phyloP scores from a whole-genome alignment of 2,329 filamentous ascomycete species.

The Sarocladium strictum region DNA sequence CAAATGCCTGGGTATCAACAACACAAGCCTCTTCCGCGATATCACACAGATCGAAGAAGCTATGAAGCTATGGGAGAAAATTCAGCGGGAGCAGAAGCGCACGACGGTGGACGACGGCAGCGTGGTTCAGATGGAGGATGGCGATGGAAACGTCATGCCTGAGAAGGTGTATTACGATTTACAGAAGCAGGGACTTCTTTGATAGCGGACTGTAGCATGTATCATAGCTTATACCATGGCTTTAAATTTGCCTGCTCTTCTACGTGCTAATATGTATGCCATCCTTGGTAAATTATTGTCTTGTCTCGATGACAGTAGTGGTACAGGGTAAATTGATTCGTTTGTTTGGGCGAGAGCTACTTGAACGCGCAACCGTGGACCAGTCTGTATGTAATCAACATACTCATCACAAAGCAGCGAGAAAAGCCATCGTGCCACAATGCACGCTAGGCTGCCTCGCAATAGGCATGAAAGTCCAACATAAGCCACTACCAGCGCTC shows the following conservation, averaged over 20 bases:
- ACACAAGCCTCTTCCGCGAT: slow-evolving; percentile 85
- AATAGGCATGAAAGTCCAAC: slow-evolving; percentile 3
- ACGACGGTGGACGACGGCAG: slow-evolving; percentile 71
- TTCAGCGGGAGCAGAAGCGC: slow-evolving; percentile 78
- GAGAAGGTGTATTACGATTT: slow-evolving; percentile 97
- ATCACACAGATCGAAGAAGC: slow-evolving; percentile 92
- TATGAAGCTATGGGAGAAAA: slow-evolving; percentile 83
- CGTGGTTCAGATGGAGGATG: slow-evolving; percentile 97
- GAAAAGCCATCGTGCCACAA: slow-evolving; percentile 1
- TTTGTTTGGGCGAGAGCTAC: too few species aligned
- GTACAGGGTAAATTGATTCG: too few species aligned
- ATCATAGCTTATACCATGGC: too few species aligned
- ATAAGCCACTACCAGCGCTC: slow-evolving; percentile 70
- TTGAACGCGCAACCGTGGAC: too few species aligned
- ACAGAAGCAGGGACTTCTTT: slow-evolving; percentile 84
- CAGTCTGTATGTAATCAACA: background rate
- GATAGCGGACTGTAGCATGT: too few species aligned
- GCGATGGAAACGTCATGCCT: slow-evolving; percentile 96
- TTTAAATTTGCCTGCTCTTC: too few species aligned
- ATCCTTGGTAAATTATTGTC: too few species aligned
- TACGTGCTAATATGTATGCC: background rate
- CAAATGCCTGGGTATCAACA: slow-evolving; percentile 89
- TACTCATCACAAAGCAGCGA: background rate
- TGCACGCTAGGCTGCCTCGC: slow-evolving; percentile 2
- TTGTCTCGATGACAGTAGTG: too few species aligned